phyloP scores from a whole-genome alignment of 352 stramenopile species.

The Blastocystis sp. region DNA sequence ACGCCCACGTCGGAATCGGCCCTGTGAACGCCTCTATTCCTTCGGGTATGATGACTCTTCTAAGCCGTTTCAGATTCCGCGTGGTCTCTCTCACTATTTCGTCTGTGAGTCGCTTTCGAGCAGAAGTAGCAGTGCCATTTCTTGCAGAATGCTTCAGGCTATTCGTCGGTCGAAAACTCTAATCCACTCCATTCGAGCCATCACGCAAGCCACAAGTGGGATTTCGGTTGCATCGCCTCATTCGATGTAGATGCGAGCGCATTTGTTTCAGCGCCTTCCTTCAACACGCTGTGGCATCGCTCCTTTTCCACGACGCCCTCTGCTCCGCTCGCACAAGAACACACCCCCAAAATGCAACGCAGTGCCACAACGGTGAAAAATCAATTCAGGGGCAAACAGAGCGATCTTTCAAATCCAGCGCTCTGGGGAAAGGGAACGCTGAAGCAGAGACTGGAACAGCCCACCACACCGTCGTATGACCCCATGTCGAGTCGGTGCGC shows the following conservation, averaged over 20 bases:
- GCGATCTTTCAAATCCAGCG: too few species aligned
- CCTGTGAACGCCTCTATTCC: background rate
- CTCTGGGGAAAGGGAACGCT: too few species aligned
- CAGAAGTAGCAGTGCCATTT: background rate
- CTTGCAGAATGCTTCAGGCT: background rate
- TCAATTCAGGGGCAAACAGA: too few species aligned
- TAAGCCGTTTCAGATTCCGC: background rate
- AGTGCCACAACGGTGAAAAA: too few species aligned
- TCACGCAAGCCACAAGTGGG: slow-evolving; percentile 16
- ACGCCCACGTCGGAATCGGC: slow-evolving; percentile 30
- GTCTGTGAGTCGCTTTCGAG: too few species aligned
- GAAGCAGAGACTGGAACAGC: too few species aligned
- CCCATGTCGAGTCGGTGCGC: too few species aligned
- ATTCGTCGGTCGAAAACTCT: background rate
- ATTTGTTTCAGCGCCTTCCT: background rate
- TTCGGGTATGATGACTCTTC: background rate
- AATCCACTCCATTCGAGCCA: slow-evolving; percentile 15
- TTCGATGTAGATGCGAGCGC: background rate
- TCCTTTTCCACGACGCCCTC: background rate
- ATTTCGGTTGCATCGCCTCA: background rate
- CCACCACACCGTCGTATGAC: too few species aligned
- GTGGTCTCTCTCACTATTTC: too few species aligned
- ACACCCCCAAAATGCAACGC: too few species aligned
- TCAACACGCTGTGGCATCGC: background rate
- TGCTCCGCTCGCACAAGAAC: too few species aligned